Percentiles rank a stretch among this genome's conserved stretches.
Evolutionary conservation across 2,329 filamentous ascomycete species (phyloP).

Genomic region (Lachnellula cervina): DNA sequence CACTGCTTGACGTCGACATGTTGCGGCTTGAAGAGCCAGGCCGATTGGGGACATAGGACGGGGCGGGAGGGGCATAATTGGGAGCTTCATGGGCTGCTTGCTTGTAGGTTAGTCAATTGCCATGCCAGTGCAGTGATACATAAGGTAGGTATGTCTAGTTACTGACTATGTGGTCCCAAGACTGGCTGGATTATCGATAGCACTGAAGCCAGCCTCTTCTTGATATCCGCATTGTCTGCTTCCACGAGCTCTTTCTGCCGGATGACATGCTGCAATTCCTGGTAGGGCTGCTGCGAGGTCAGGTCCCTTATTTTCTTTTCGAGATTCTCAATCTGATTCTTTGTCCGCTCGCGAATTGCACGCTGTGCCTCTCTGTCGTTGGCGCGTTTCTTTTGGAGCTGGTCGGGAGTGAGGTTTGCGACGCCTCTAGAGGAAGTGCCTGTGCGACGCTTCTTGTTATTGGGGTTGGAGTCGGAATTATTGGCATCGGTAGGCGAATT

Average conservation of each 20-base stretch:
- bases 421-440: conserved; percentile 67
- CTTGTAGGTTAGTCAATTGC: neutral
- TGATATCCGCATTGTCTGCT: conserved; percentile 75
- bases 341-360: conserved; percentile 80
- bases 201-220: conserved; percentile 60
- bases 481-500: conserved; percentile 9
- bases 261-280: conserved; percentile 73
- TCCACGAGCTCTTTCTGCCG: conserved; percentile 72
- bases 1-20: conserved; percentile 37
- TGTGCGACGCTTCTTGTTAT: conserved; percentile 36
- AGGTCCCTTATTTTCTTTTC: conserved; percentile 74
- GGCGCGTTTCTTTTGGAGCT: conserved; percentile 83
- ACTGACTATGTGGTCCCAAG: conserved; percentile 35
- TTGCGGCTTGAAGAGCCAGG: conserved; percentile 31
- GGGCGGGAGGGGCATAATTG: conserved; percentile 17
- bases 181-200: conserved; percentile 60
- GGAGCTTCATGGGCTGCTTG: conserved; percentile 15
- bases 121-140: neutral
- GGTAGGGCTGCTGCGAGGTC: conserved; percentile 70
- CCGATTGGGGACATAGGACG: conserved; percentile 26
- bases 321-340: conserved; percentile 76
- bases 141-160: neutral
- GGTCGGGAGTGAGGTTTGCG: conserved; percentile 80
- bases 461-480: neutral
- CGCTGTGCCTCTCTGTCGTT: conserved; percentile 90